Percentiles rank a stretch among this genome's conserved stretches.
Conservation (phyloP, 179 eudicot genomes). For the Pouteria campechiana region DNA sequence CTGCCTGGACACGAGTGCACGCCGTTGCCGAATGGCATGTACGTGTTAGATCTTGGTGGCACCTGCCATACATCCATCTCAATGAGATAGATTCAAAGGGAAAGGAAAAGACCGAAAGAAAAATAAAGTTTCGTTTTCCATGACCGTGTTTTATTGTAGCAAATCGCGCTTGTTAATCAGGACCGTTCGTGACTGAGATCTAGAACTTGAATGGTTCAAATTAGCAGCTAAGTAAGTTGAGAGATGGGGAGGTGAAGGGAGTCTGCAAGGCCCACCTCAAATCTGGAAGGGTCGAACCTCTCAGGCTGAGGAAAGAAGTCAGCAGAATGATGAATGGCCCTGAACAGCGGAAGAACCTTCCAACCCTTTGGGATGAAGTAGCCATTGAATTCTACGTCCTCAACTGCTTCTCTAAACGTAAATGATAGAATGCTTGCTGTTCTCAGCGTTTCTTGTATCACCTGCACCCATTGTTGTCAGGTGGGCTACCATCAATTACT, state of each 20-base stretch:
- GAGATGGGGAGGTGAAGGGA: neutral
- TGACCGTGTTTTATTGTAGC: slow-evolving; percentile 23
- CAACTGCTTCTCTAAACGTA: slow-evolving; percentile 83
- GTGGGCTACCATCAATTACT: too few relatives aligned
- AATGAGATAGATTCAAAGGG: slow-evolving; percentile 1
- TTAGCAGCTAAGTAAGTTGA: neutral
- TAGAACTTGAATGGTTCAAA: too few relatives aligned
- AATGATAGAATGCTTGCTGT: slow-evolving; percentile 73
- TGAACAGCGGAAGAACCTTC: slow-evolving; percentile 84
- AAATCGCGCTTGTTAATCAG: neutral
- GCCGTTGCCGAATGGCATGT: slow-evolving; percentile 85
- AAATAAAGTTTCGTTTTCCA: slow-evolving; percentile 19
- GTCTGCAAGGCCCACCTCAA: slow-evolving; percentile 39
- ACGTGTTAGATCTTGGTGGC: slow-evolving; percentile 64
- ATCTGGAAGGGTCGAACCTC: slow-evolving; percentile 82
- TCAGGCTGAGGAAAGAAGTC: slow-evolving; percentile 70
- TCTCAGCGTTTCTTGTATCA: slow-evolving; percentile 79
- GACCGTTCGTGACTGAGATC: neutral
- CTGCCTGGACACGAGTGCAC: slow-evolving; percentile 89
- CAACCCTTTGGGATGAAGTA: slow-evolving; percentile 81
- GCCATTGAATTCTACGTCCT: slow-evolving; percentile 78
- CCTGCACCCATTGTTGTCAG: too few relatives aligned
- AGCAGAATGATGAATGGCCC: slow-evolving; percentile 69
- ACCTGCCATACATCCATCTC: slow-evolving; percentile 29
- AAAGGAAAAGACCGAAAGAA: slow-evolving; percentile 8